A percentile compares a stretch with the other conserved stretches of the same genome.
These are phyloP conservation scores for Lavandula angustifolia DNA, from an alignment of 257 asterid species.

Conservation along the genomic window DNA sequence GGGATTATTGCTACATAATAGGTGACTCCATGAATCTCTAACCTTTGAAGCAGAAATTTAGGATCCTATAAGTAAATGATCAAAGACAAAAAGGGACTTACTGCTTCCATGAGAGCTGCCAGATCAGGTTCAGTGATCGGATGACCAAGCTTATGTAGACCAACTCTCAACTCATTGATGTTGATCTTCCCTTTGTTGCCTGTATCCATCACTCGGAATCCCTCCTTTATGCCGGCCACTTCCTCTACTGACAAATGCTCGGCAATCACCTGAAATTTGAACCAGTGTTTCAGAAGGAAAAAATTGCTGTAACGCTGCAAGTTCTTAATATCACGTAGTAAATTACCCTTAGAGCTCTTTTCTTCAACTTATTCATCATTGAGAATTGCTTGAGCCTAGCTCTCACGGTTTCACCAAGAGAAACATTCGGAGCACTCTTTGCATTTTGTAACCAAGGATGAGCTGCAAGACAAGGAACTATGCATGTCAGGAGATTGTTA, in stretches of 20 bases:
- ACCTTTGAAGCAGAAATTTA: background rate
- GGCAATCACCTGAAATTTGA: constrained; percentile 51
- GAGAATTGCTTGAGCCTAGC: constrained; percentile 69
- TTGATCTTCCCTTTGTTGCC: constrained; percentile 58
- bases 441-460: constrained; percentile 70
- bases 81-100: constrained; percentile 34
- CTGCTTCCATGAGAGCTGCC: constrained; percentile 64
- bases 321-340: background rate
- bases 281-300: constrained; percentile 20
- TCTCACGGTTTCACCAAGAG: constrained; percentile 61
- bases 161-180: constrained; percentile 57
- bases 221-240: constrained; percentile 64
- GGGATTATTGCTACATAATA: too few species aligned
- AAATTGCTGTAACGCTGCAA: background rate
- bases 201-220: constrained; percentile 60
- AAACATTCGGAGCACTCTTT: constrained; percentile 61
- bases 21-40: background rate
- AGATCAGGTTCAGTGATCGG: constrained; percentile 64
- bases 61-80: background rate
- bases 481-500: constrained; percentile 20
- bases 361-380: constrained; percentile 68
- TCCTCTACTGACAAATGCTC: constrained; percentile 67
- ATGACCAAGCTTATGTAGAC: constrained; percentile 65
- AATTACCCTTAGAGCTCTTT: constrained; percentile 55
- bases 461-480: constrained; percentile 38